Percentiles rank a stretch among this genome's conserved stretches.
Conservation (phyloP, 2,329 filamentous ascomycete species). For the Curvularia lunata region DNA sequence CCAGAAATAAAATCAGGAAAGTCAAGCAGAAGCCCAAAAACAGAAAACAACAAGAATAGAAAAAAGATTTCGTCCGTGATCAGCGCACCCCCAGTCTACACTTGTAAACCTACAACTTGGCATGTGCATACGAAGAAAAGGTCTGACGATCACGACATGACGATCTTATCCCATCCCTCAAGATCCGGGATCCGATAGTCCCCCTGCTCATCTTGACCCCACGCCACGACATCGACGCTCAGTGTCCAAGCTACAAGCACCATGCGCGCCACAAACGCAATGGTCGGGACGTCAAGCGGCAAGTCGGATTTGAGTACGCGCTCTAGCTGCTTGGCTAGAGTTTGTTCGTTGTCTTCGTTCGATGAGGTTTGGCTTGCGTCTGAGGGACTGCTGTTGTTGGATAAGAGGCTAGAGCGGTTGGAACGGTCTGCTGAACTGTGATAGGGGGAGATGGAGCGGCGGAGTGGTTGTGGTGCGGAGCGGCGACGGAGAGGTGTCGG, state of each 20-base stretch:
- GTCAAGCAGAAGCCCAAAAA: not conserved
- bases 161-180: slow-evolving; percentile 10
- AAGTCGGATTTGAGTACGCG: slow-evolving; percentile 33
- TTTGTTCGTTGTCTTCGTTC: slow-evolving; percentile 3
- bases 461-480: not conserved
- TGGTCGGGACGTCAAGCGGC: slow-evolving; percentile 32
- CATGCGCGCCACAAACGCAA: slow-evolving; percentile 36
- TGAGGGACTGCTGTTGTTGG: not conserved
- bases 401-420: slow-evolving; percentile 10
- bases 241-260: slow-evolving; percentile 44
- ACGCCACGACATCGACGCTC: slow-evolving; percentile 35
- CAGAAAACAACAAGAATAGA: not conserved
- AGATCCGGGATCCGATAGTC: slow-evolving; percentile 22
- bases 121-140: not conserved
- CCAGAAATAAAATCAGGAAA: too few relatives aligned
- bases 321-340: slow-evolving; percentile 36
- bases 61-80: not conserved
- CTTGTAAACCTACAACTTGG: not conserved
- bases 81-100: not conserved
- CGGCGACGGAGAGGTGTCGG: not conserved
- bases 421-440: slow-evolving; percentile 6
- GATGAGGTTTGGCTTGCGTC: slow-evolving; percentile 2
- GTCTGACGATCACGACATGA: slow-evolving; percentile 11
- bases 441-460: slow-evolving; percentile 5
- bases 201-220: slow-evolving; percentile 29